Percentiles rank a stretch among this genome's conserved stretches.
Evolutionary conservation across 73 alveolate species (phyloP).

Genomic region (Diophrys sp.): DNA sequence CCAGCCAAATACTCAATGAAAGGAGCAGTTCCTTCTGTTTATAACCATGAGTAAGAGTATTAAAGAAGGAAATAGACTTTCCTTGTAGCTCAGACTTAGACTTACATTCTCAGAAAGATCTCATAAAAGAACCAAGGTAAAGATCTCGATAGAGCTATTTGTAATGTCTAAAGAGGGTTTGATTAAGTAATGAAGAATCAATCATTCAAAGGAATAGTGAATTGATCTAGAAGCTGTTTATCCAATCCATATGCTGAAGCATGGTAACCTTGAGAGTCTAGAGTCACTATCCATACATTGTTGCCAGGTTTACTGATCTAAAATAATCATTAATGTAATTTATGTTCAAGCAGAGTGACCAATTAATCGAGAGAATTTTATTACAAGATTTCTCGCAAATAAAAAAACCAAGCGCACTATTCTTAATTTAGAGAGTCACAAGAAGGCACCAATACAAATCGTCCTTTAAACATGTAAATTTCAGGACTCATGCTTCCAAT

Average conservation of each 20-base stretch:
- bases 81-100: background rate
- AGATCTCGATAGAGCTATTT: background rate
- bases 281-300: background rate
- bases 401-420: too few species aligned
- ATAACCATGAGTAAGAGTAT: background rate
- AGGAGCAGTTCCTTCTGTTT: background rate
- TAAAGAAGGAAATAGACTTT: background rate
- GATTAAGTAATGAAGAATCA: background rate
- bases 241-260: background rate
- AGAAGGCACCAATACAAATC: too few species aligned
- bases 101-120: background rate
- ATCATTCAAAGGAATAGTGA: too few species aligned
- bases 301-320: background rate
- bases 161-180: background rate
- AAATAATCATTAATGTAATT: background rate
- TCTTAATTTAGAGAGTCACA: too few species aligned
- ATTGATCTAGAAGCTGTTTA: background rate
- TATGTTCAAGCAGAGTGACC: too few species aligned
- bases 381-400: too few species aligned
- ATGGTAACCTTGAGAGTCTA: background rate
- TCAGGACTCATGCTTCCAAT: too few species aligned
- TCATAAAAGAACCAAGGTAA: background rate
- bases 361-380: too few species aligned
- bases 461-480: too few species aligned
- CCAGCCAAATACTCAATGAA: background rate